Evolutionary conservation across 306 rosid species (phyloP), one percentile per base, ranked within the genome.

Genomic region (Inga leiocalycina): DNA sequence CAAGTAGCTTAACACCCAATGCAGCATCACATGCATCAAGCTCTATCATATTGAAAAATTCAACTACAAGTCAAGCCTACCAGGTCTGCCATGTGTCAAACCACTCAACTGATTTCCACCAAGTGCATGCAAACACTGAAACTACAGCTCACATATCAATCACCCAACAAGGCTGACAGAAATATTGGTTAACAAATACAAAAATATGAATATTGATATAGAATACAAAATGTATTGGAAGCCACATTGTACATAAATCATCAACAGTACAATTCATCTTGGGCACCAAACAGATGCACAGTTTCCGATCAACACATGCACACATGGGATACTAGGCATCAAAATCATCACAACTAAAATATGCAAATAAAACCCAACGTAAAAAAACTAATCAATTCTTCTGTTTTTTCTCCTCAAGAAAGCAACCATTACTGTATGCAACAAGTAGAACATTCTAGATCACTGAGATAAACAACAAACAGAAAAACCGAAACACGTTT

Each of bases 161-260:
- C 35, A 71, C n/a, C 49, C 56, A 71, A 44, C 37, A 44, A 45
- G 19, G 35, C n/a, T 71, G 20, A 43, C 11, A 45, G 17, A 72
- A 74, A 79, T 27, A 76, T 79, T n/a, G 61, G 65, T 71, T 35
- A 68, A 73, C 49, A 39, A 39, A 37, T 17, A 43, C 10, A 44
- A 27, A 8, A 44, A 13, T 34, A 74, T 16, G 2, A 20, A 56
- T 7, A 19, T 54, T 5, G 19, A 56, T 56, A 56, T 20, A 56
- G n/a, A 20, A 20, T 56, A 56, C 64, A 7, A 20, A 19, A 56
- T 0, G 30, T n/a, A 56, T 8, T n/a, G 22, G 59, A 52, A 52
- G 22, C 8, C 30, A n/a, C 27, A 56, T 20, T 20, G 24, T 56
- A 20, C 62, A 8, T 27, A 56, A 56, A 19, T 7, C 11, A 56